Conservation (phyloP, 2,329 filamentous ascomycete species). For the Sporothrix dimorphospora region DNA sequence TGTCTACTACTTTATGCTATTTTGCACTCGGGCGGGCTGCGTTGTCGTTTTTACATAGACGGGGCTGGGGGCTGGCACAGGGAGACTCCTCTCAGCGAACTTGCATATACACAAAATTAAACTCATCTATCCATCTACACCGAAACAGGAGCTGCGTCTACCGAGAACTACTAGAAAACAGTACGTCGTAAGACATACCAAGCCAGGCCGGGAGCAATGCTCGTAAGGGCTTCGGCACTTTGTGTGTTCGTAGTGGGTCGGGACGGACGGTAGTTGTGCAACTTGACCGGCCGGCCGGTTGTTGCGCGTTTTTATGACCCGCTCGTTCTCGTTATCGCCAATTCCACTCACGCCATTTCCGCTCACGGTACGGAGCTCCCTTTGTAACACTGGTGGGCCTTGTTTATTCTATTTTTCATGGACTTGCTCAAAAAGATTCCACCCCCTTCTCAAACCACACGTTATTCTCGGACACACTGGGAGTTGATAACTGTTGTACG, state of each 20-base stretch:
- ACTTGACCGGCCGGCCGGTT: slow-evolving; percentile 1
- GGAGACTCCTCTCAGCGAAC: slow-evolving; percentile 1
- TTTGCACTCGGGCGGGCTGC: not conserved
- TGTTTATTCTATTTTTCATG: no score
- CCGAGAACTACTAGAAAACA: not conserved
- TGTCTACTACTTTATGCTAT: not conserved
- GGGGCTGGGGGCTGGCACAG: not conserved
- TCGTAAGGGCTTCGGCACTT: not conserved
- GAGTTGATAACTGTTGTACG: not conserved
- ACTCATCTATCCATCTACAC: not conserved
- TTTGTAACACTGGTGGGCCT: not conserved
- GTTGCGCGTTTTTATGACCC: not conserved
- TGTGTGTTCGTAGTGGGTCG: not conserved
- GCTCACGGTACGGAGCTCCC: not conserved
- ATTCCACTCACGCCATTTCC: not conserved
- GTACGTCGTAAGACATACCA: not conserved
- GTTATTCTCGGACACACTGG: not conserved
- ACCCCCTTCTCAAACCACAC: not conserved
- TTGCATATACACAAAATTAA: slow-evolving; percentile 1
- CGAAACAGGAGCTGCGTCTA: not conserved
- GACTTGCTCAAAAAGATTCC: no score
- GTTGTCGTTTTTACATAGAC: not conserved
- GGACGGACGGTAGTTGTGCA: not conserved
- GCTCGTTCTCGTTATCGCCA: not conserved
- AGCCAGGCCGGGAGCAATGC: not conserved